phyloP scores from a whole-genome alignment of 441 rosid species.

The Isatis lusitanica region DNA sequence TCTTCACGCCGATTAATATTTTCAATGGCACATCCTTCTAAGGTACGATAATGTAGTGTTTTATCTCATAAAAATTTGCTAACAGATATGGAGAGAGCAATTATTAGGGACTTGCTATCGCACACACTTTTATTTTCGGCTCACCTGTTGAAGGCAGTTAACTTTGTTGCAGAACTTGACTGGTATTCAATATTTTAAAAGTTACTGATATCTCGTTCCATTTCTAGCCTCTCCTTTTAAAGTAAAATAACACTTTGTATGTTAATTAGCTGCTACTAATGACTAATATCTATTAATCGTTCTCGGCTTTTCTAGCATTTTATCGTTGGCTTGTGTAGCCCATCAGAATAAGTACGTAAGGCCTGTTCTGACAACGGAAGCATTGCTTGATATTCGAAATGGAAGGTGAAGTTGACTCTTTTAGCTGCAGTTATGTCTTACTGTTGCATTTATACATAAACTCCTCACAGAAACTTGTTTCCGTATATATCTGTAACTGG shows the following conservation, averaged over 20 bases:
- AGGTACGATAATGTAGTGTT: conserved; percentile 10
- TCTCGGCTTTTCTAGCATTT: conserved; percentile 51
- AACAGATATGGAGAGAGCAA: conserved; percentile 94
- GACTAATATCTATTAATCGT: conserved; percentile 9
- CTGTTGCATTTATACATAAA: conserved; percentile 14
- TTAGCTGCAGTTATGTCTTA: conserved; percentile 9
- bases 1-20: conserved; percentile 15
- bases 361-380: conserved; percentile 76
- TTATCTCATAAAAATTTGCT: conserved; percentile 19
- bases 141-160: conserved; percentile 76
- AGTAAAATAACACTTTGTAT: neutral
- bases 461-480: neutral
- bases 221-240: neutral
- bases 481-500: conserved; percentile 10
- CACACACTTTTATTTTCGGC: conserved; percentile 68
- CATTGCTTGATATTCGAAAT: conserved; percentile 69
- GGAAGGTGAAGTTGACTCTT: conserved; percentile 64
- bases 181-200: conserved; percentile 55
- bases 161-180: conserved; percentile 92
- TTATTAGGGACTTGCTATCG: conserved; percentile 82
- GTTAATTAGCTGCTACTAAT: conserved; percentile 14
- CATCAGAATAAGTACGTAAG: conserved; percentile 87
- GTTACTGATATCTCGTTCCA: neutral
- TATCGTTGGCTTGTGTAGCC: conserved; percentile 87
- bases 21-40: conserved; percentile 9